A percentile compares a stretch with the other conserved stretches of the same genome.
Conservation (phyloP, 2,329 filamentous ascomycete species). For the Tympanopsis confertula region DNA sequence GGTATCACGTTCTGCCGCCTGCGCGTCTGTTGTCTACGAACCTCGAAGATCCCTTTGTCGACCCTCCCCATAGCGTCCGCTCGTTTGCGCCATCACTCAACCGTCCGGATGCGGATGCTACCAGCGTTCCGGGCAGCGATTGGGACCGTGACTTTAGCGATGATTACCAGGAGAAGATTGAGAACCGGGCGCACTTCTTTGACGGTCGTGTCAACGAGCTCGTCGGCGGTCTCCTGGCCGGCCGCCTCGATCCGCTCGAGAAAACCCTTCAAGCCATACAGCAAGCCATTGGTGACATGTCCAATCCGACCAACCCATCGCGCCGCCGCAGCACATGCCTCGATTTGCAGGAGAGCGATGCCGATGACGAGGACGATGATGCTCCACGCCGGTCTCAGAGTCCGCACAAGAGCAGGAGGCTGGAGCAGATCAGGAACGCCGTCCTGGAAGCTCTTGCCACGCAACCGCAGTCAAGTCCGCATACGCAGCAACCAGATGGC, state of each 20-base stretch:
- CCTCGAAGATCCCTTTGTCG: constrained; percentile 52
- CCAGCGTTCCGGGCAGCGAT: constrained; percentile 63
- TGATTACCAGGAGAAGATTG: constrained; percentile 72
- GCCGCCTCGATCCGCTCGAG: constrained; percentile 71
- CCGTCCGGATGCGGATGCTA: constrained; percentile 50
- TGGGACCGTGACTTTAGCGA: constrained; percentile 83
- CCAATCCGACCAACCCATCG: constrained; percentile 40
- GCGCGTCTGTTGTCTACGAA: constrained; percentile 37
- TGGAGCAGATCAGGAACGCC: constrained; percentile 69
- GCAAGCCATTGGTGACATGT: constrained; percentile 48
- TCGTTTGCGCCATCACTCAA: constrained; percentile 45
- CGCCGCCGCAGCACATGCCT: constrained; percentile 56
- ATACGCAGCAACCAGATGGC: constrained; percentile 15
- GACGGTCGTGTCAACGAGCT: constrained; percentile 81
- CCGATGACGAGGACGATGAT: constrained; percentile 85
- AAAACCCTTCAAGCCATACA: constrained; percentile 68
- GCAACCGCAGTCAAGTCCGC: constrained; percentile 13
- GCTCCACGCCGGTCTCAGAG: constrained; percentile 58
- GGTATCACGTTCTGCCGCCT: constrained; percentile 8
- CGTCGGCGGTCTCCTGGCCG: constrained; percentile 66
- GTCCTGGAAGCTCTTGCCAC: constrained; percentile 62
- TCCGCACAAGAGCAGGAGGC: constrained; percentile 63
- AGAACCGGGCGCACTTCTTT: constrained; percentile 75
- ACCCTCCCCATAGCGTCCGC: constrained; percentile 31
- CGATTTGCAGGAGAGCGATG: constrained; percentile 72